Evolutionary conservation across 2,329 filamentous ascomycete species (phyloP).

Genomic region (Stemphylium vesicarium): DNA sequence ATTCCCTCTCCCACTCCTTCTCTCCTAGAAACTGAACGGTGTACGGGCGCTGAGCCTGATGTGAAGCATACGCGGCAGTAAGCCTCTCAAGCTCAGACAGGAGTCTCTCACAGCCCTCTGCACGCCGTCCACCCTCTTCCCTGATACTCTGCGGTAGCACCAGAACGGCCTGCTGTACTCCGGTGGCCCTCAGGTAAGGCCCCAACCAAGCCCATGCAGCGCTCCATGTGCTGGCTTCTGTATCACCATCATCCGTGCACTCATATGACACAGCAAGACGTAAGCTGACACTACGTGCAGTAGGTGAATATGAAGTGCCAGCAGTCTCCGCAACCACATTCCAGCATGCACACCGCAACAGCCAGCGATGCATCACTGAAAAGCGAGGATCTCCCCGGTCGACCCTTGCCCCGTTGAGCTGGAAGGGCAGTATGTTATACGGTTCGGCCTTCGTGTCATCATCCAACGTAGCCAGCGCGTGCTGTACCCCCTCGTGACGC

Average conservation of each 20-base stretch:
- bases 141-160: background rate
- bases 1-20: background rate
- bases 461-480: too few relatives aligned
- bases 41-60: background rate
- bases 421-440: background rate
- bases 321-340: background rate
- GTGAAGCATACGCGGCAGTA: background rate
- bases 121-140: too few relatives aligned
- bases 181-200: background rate
- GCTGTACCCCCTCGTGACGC: background rate
- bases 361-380: background rate
- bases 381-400: background rate
- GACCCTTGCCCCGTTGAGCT: background rate
- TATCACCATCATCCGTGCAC: background rate
- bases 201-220: background rate
- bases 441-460: too few relatives aligned
- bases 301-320: background rate
- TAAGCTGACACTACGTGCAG: background rate
- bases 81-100: background rate
- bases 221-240: background rate
- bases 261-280: background rate
- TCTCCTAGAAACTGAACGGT: background rate
- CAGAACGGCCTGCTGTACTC: background rate
- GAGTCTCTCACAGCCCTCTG: background rate
- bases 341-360: background rate